Conservation (phyloP, 2,329 filamentous ascomycete genomes). For the Colletotrichum sp. region DNA sequence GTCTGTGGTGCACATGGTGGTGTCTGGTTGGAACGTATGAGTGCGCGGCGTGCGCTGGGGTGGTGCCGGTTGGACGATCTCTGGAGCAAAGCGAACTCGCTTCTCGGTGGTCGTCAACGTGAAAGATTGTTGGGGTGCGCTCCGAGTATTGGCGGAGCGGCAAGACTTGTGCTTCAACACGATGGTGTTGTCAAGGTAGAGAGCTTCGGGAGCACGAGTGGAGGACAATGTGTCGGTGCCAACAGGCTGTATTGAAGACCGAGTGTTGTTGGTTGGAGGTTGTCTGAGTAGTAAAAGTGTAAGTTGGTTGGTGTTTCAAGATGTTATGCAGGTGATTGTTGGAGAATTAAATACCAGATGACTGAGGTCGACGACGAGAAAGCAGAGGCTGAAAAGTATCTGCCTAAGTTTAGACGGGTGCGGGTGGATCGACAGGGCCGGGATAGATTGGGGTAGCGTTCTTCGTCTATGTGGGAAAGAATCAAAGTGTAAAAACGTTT, state of each 20-base stretch:
- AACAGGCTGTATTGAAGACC: not conserved
- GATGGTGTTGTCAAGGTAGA: conserved; percentile 13
- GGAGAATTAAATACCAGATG: conserved; percentile 8
- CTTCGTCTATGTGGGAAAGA: not conserved
- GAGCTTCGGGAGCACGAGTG: conserved; percentile 1
- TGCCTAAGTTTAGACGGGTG: conserved; percentile 3
- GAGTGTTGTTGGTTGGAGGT: not conserved
- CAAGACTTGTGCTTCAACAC: conserved; percentile 6
- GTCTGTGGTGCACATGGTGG: conserved; percentile 57
- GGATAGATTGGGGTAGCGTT: not conserved
- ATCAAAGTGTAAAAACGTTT: conserved; percentile 16
- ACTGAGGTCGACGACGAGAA: not conserved
- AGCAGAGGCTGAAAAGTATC: not conserved
- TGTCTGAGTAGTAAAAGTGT: conserved; percentile 1
- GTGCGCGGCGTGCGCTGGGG: conserved; percentile 13
- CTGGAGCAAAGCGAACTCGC: conserved; percentile 6
- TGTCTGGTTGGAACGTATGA: conserved; percentile 28
- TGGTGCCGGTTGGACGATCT: conserved; percentile 6
- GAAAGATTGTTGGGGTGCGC: not conserved
- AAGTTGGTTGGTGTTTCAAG: not conserved
- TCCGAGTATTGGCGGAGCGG: not conserved
- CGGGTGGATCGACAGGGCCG: not conserved
- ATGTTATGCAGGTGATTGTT: not conserved
- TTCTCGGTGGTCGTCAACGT: not conserved
- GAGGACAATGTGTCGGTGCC: conserved; percentile 5